phyloP scores from a whole-genome alignment of 495 filamentous ascomycete genomes.

The Astrothelium macrocarpum region DNA sequence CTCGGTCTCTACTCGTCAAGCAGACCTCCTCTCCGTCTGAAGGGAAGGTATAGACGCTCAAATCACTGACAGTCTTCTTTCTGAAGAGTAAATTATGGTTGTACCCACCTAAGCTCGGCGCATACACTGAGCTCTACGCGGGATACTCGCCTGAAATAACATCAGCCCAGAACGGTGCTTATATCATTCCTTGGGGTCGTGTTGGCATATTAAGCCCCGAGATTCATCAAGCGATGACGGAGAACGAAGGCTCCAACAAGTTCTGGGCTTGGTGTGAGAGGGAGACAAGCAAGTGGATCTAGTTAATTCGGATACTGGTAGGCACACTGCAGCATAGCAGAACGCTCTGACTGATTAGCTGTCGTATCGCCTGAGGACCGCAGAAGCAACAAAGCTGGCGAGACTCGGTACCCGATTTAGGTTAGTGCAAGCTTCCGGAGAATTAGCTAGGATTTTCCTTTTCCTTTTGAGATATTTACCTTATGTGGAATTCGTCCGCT shows the following conservation, averaged over 20 bases:
- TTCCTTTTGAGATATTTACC: too few relatives aligned
- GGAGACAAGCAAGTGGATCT: neutral
- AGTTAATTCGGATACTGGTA: too few relatives aligned
- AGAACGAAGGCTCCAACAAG: neutral
- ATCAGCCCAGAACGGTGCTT: conserved; percentile 19
- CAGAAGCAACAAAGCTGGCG: too few relatives aligned
- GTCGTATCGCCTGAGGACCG: too few relatives aligned
- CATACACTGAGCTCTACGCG: conserved; percentile 30
- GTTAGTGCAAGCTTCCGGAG: too few relatives aligned
- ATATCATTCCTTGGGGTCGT: conserved; percentile 29
- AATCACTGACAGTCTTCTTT: neutral
- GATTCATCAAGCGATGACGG: neutral
- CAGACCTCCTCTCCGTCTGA: neutral
- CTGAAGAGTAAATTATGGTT: neutral
- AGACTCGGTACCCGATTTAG: too few relatives aligned
- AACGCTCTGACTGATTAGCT: too few relatives aligned
- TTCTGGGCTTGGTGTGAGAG: neutral
- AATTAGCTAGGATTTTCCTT: too few relatives aligned
- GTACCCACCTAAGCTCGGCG: conserved; percentile 22
- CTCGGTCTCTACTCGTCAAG: neutral
- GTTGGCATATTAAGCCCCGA: neutral
- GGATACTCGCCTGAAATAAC: conserved; percentile 11
- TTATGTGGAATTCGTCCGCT: too few relatives aligned
- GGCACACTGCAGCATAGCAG: too few relatives aligned
- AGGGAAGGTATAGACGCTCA: neutral